Conservation (phyloP, 139 green algal genomes). For the Deuterostichococcus epilithicus region DNA sequence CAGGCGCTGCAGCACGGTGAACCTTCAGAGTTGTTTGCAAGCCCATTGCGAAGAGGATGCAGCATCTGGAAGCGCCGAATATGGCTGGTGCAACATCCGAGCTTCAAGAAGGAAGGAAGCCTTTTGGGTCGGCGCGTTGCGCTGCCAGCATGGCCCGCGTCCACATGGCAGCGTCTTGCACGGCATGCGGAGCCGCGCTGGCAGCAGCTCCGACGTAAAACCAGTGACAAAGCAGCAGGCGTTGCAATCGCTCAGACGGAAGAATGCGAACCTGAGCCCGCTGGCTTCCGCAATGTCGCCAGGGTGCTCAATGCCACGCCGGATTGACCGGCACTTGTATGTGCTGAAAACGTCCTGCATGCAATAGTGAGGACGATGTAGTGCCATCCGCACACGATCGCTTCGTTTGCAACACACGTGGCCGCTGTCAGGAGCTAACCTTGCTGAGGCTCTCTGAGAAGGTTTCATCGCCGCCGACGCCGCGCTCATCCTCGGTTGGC, state of each 20-base stretch:
- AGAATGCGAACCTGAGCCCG: conserved; percentile 51
- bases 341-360: conserved; percentile 40
- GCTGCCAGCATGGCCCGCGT: background rate
- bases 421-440: no score
- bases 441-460: conserved; percentile 33
- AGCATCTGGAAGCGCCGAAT: background rate
- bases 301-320: conserved; percentile 39
- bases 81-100: background rate
- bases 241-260: no score
- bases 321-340: conserved; percentile 35
- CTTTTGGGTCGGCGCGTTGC: background rate
- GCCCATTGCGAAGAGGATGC: background rate
- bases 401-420: no score
- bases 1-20: conserved; percentile 56
- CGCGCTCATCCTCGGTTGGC: conserved; percentile 9
- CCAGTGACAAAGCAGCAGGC: no score
- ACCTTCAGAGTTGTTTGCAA: background rate
- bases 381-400: no score
- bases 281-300: conserved; percentile 72
- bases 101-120: background rate
- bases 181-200: background rate
- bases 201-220: background rate
- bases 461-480: conserved; percentile 22
- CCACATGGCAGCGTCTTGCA: background rate
- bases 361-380: background rate